Percentiles rank a stretch among this genome's conserved stretches.
Conservation (phyloP, 768 basidiomycete genomes). For the Mycena kentingensis region DNA sequence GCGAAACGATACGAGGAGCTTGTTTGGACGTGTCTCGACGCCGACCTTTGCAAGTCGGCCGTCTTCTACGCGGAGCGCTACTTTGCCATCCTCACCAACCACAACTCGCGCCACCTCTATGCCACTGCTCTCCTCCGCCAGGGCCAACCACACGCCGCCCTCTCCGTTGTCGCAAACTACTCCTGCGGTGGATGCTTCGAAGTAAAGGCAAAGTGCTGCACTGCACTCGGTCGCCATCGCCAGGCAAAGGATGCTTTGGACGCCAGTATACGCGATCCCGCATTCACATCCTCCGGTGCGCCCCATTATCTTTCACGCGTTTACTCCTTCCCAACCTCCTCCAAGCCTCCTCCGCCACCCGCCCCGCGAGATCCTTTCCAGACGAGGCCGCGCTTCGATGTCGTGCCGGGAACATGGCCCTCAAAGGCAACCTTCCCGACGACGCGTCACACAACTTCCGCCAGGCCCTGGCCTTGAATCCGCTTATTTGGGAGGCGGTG, state of each 20-base stretch:
- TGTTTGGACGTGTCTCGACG: slow-evolving; percentile 84
- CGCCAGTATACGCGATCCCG: slow-evolving; percentile 54
- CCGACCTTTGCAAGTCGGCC: slow-evolving; percentile 75
- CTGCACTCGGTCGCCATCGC: slow-evolving; percentile 68
- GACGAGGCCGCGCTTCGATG: slow-evolving; percentile 76
- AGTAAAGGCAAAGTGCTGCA: slow-evolving; percentile 77
- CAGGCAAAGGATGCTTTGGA: slow-evolving; percentile 77
- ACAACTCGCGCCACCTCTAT: slow-evolving; percentile 84
- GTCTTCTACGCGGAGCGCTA: slow-evolving; percentile 90
- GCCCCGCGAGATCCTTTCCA: slow-evolving; percentile 61
- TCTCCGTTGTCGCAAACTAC: slow-evolving; percentile 67
- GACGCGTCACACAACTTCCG: slow-evolving; percentile 72
- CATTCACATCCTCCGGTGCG: slow-evolving; percentile 61
- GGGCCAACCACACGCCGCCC: slow-evolving; percentile 73
- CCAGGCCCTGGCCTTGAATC: slow-evolving; percentile 70
- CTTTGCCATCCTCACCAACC: slow-evolving; percentile 69
- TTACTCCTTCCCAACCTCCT: slow-evolving; percentile 19
- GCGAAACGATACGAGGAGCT: slow-evolving; percentile 70
- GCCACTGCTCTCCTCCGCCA: slow-evolving; percentile 73
- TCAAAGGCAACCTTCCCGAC: slow-evolving; percentile 77
- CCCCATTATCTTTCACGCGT: slow-evolving; percentile 22
- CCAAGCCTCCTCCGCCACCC: slow-evolving; percentile 56
- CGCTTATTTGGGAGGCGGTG: slow-evolving; percentile 90
- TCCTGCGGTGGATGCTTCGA: slow-evolving; percentile 77
- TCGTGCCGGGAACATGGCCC: slow-evolving; percentile 72